Evolutionary conservation across 768 basidiomycete species (phyloP).

Genomic region (Mycena haematopus): DNA sequence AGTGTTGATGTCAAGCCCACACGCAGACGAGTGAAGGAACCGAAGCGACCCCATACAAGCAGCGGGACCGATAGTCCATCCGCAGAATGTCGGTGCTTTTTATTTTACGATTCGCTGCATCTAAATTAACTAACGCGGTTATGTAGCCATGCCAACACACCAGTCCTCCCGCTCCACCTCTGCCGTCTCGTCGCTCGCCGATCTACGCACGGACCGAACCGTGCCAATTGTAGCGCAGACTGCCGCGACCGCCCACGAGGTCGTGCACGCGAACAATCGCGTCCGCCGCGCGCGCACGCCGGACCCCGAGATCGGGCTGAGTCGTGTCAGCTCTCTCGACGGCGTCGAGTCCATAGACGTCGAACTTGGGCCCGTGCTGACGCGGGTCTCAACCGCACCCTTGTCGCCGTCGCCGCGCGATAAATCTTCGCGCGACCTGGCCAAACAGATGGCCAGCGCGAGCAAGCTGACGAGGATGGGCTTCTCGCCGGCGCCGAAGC

Average conservation of each 20-base stretch:
- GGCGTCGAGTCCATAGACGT: conserved; percentile 49
- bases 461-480: conserved; percentile 82
- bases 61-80: conserved; percentile 32
- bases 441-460: conserved; percentile 56
- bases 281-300: conserved; percentile 38
- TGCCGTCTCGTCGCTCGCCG: conserved; percentile 33
- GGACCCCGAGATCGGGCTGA: conserved; percentile 38
- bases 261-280: conserved; percentile 23
- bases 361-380: conserved; percentile 51
- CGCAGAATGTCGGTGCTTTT: conserved; percentile 20
- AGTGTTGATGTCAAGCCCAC: conserved; percentile 34
- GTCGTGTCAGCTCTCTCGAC: conserved; percentile 52
- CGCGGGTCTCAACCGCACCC: conserved; percentile 60
- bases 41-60: conserved; percentile 38
- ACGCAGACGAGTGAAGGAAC: conserved; percentile 27
- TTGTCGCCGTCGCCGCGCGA: conserved; percentile 36
- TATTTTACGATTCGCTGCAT: neutral
- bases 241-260: conserved; percentile 26
- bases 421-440: conserved; percentile 41
- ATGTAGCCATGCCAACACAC: conserved; percentile 38
- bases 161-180: conserved; percentile 48
- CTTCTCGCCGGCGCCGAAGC: conserved; percentile 57
- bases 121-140: conserved; percentile 30
- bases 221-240: conserved; percentile 25
- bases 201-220: conserved; percentile 16